phyloP scores from a whole-genome alignment of 352 stramenopile genomes.

The Bremia lactucae region DNA sequence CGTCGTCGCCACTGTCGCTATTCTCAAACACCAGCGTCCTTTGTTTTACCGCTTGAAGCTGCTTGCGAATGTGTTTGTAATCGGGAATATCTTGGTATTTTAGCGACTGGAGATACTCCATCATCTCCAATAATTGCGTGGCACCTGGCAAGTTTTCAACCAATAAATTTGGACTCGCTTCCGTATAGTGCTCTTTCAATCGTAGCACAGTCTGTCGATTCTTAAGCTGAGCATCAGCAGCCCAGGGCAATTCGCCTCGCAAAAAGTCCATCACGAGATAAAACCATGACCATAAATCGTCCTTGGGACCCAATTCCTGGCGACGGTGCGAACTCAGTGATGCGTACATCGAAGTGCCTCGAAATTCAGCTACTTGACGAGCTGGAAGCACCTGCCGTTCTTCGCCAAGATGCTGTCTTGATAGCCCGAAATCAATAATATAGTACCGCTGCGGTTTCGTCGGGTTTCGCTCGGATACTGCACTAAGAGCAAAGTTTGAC shows the following conservation, averaged over 20 bases:
- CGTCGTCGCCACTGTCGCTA: slow-evolving; percentile 22
- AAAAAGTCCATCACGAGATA: slow-evolving; percentile 86
- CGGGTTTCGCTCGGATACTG: slow-evolving; percentile 26
- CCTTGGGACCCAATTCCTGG: slow-evolving; percentile 70
- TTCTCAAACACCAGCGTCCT: slow-evolving; percentile 18
- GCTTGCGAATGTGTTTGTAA: slow-evolving; percentile 35
- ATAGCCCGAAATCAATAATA: slow-evolving; percentile 81
- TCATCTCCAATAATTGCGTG: slow-evolving; percentile 58
- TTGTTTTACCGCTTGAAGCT: slow-evolving; percentile 18
- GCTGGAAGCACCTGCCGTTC: slow-evolving; percentile 50
- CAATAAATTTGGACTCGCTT: slow-evolving; percentile 51
- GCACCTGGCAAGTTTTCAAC: slow-evolving; percentile 65
- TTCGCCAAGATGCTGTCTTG: slow-evolving; percentile 60
- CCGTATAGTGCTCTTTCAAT: slow-evolving; percentile 79
- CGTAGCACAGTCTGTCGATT: slow-evolving; percentile 70
- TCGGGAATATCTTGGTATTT: slow-evolving; percentile 69
- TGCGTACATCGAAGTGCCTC: slow-evolving; percentile 84
- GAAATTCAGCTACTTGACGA: slow-evolving; percentile 64
- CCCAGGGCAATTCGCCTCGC: slow-evolving; percentile 76
- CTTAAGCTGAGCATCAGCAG: slow-evolving; percentile 70
- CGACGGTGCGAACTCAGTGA: slow-evolving; percentile 74
- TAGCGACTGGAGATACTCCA: slow-evolving; percentile 63
- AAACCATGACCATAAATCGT: slow-evolving; percentile 86
- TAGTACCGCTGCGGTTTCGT: slow-evolving; percentile 48
- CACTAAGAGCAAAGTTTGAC: slow-evolving; percentile 77